Base-by-base conservation (phyloP, 2,329 filamentous ascomycete species). In the Myriosclerotinia curreyana region DNA sequence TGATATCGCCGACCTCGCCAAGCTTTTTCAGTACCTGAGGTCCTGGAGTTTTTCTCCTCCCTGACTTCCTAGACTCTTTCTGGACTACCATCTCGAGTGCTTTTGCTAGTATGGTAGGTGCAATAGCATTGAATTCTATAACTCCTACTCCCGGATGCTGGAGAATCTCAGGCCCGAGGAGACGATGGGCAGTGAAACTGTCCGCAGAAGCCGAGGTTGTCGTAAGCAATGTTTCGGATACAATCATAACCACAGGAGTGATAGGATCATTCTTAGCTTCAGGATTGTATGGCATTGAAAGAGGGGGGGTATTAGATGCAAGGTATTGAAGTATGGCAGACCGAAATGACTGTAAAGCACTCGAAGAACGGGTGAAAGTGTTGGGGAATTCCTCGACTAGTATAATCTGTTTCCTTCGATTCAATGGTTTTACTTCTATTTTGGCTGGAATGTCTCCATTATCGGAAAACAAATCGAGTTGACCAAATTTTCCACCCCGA, bases 41-140 rank as follows among this genome's bases (percentile, higher is more conserved):
- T 0, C 93, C 91, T 0, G 92, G 91, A 0, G 90, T 91, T 63
- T 85, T 87, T 64, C 83, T 85, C 60, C 92, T 82, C 5, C 89
- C 89, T 2, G 91, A 96, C 69, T 87, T 86, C 20, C 88, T 82
- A 0, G 92, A 89, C 76, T 98, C 93, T 75, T 97, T 97, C 70
- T 89, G 82, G 0, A 98, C 84, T 2, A 96, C 82, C 2, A 90
- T 76, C 63, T 95, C 90, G 5, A 99, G 79, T 0, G 94, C 94
- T 76, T 94, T 96, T 15, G 86, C 82, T 71, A 99, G 83, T 50
- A 94, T 84, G 0, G 94, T 95, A 0, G 92, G 88, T 0, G 95
- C 95, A 66, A 99, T 88, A 15, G 90, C 84, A 72, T 99, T 99
- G 78, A 98, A 99, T 69, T 96, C 93, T 68, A 99, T 91, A 6